A percentile compares a stretch with the other conserved stretches of the same genome.
Conservation (phyloP, 306 rosid genomes). For the Trifolium dubium region DNA sequence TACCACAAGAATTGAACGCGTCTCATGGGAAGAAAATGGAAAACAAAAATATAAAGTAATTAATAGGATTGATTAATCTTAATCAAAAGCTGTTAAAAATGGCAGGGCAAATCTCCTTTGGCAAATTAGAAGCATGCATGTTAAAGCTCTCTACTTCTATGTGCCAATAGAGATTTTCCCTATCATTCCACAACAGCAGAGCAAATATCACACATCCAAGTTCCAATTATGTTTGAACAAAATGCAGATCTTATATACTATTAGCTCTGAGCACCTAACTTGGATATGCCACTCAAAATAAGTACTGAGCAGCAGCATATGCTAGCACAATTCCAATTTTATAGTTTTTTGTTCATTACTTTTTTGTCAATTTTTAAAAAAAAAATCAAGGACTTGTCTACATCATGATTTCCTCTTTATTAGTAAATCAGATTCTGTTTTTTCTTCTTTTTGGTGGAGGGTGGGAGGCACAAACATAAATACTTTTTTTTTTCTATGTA, state of each 20-base stretch:
- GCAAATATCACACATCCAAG: neutral
- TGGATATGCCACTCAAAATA: constrained; percentile 59
- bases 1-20: constrained; percentile 7
- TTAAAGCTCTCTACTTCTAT: constrained; percentile 35
- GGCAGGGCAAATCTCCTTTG: constrained; percentile 98
- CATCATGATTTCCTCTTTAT: neutral
- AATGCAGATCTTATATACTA: constrained; percentile 37
- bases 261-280: constrained; percentile 44
- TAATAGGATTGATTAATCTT: neutral
- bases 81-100: constrained; percentile 47
- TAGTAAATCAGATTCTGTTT: constrained; percentile 33
- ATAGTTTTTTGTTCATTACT: constrained; percentile 40
- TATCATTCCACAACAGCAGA: constrained; percentile 66
- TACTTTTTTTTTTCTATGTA: neutral
- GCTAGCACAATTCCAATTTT: constrained; percentile 49
- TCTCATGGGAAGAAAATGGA: neutral
- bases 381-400: constrained; percentile 31
- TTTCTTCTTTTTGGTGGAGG: constrained; percentile 10
- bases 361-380: constrained; percentile 18
- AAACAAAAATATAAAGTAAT: neutral
- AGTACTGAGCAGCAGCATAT: constrained; percentile 46
- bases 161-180: constrained; percentile 78
- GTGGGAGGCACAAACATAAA: constrained; percentile 2
- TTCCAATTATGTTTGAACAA: constrained; percentile 35
- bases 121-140: constrained; percentile 53